Evolutionary conservation across 257 asterid genomes (phyloP).

Genomic region (Fraxinus pennsylvanica): DNA sequence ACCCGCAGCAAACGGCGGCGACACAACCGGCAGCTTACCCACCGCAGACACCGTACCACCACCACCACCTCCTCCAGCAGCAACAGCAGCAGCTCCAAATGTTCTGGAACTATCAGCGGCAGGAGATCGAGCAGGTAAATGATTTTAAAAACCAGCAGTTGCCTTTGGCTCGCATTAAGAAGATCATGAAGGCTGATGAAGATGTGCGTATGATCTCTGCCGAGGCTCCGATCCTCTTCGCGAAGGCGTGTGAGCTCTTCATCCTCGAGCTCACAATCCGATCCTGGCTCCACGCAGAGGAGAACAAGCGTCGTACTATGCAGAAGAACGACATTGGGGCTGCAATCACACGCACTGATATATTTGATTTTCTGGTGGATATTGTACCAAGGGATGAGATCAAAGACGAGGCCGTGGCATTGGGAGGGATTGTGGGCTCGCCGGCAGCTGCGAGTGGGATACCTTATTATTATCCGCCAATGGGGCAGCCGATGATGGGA

Average conservation of each 20-base stretch:
- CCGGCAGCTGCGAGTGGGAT: constrained; percentile 60
- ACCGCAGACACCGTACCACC: constrained; percentile 59
- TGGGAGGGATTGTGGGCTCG: constrained; percentile 43
- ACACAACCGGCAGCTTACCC: constrained; percentile 48
- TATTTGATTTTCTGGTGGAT: constrained; percentile 83
- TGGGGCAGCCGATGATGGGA: constrained; percentile 87
- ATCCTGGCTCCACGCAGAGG: constrained; percentile 97
- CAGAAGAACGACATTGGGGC: constrained; percentile 94
- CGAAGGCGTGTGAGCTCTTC: constrained; percentile 94
- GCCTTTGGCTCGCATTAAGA: constrained; percentile 88
- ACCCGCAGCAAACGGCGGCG: constrained; percentile 61
- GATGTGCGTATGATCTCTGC: constrained; percentile 97
- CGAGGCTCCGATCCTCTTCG: constrained; percentile 88
- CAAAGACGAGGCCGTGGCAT: constrained; percentile 65
- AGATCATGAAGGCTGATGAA: constrained; percentile 94
- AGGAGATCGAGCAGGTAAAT: constrained; percentile 75
- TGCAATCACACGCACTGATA: constrained; percentile 83
- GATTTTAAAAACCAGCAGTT: constrained; percentile 91
- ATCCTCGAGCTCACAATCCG: constrained; percentile 89
- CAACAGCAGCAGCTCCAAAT: constrained; percentile 77
- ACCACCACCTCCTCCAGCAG: constrained; percentile 70
- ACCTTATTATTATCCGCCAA: constrained; percentile 78
- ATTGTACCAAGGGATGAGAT: constrained; percentile 88
- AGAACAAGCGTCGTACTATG: constrained; percentile 83
- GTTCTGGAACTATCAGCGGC: constrained; percentile 78